Conservation (phyloP, 352 stramenopile species). For the Globisporangium okanoganense region DNA sequence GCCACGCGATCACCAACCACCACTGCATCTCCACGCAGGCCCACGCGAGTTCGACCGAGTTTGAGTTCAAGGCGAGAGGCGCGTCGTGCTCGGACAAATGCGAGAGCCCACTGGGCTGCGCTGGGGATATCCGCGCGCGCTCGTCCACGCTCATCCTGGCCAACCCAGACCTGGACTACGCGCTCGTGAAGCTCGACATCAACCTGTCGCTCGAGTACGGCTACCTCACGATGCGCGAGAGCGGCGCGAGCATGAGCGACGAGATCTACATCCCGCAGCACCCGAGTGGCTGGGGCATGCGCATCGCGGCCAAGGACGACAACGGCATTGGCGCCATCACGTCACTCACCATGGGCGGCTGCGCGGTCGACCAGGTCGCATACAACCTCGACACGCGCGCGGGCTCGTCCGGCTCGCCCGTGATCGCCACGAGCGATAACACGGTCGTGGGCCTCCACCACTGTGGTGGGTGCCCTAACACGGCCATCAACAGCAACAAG, state of each 20-base stretch:
- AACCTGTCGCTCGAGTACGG: slow-evolving; percentile 45
- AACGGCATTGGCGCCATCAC: slow-evolving; percentile 32
- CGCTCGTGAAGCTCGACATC: slow-evolving; percentile 58
- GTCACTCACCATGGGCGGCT: slow-evolving; percentile 38
- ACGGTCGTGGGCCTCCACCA: slow-evolving; percentile 65
- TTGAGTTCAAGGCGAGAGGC: slow-evolving; percentile 63
- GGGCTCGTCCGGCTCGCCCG: slow-evolving; percentile 65
- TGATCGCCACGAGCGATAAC: slow-evolving; percentile 59
- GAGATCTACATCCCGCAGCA: slow-evolving; percentile 65
- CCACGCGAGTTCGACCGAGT: slow-evolving; percentile 56
- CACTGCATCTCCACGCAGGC: slow-evolving; percentile 59
- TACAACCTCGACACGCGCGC: slow-evolving; percentile 72
- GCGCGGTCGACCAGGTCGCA: slow-evolving; percentile 45
- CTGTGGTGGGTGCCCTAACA: slow-evolving; percentile 75
- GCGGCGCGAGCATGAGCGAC: slow-evolving; percentile 41
- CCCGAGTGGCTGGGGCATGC: slow-evolving; percentile 59
- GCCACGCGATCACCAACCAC: slow-evolving; percentile 77
- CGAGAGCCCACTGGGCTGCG: slow-evolving; percentile 25
- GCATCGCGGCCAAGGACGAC: slow-evolving; percentile 56
- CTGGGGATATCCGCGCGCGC: slow-evolving; percentile 26
- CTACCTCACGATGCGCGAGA: slow-evolving; percentile 51
- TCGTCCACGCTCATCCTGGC: slow-evolving; percentile 38
- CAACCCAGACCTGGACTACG: slow-evolving; percentile 44
- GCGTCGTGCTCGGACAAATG: slow-evolving; percentile 34
- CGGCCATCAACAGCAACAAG: slow-evolving; percentile 62